phyloP scores from a whole-genome alignment of 768 basidiomycete species.

The Pleurotus sapidus region DNA sequence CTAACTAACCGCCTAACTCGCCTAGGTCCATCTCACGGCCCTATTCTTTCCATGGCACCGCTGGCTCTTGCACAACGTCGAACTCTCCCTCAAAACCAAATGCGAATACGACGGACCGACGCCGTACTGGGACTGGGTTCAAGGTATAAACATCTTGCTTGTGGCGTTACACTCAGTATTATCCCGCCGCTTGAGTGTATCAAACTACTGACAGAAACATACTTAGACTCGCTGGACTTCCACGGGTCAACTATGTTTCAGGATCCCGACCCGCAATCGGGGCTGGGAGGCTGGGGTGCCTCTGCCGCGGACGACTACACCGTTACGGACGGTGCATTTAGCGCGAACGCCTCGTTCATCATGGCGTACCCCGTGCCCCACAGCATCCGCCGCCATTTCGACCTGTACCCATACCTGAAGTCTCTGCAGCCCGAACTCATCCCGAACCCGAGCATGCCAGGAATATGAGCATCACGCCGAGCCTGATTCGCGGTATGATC shows the following conservation, averaged over 20 bases:
- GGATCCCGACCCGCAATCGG: constrained; percentile 14
- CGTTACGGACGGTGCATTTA: constrained; percentile 47
- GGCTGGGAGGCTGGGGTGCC: constrained; percentile 20
- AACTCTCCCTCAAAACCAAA: constrained; percentile 10
- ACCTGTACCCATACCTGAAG: constrained; percentile 24
- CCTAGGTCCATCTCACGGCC: constrained; percentile 18
- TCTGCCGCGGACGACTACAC: constrained; percentile 22
- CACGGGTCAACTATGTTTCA: constrained; percentile 14
- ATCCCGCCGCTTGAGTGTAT: no score
- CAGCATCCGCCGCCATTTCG: constrained; percentile 28
- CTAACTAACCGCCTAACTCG: neutral
- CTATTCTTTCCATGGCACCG: constrained; percentile 23
- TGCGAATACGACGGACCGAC: constrained; percentile 16
- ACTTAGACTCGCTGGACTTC: constrained; percentile 10
- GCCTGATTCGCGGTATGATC: constrained; percentile 20
- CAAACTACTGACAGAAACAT: neutral
- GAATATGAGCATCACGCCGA: constrained; percentile 22
- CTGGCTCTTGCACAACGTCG: constrained; percentile 15
- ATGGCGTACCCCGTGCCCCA: constrained; percentile 30
- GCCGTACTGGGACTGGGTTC: constrained; percentile 24
- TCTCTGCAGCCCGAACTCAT: constrained; percentile 11
- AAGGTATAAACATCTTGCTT: constrained; percentile 6
- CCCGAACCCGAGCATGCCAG: constrained; percentile 16
- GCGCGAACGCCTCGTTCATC: constrained; percentile 54
- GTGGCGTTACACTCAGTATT: no score